phyloP scores from a whole-genome alignment of 495 filamentous ascomycete species.

The Penicillium roqueforti region DNA sequence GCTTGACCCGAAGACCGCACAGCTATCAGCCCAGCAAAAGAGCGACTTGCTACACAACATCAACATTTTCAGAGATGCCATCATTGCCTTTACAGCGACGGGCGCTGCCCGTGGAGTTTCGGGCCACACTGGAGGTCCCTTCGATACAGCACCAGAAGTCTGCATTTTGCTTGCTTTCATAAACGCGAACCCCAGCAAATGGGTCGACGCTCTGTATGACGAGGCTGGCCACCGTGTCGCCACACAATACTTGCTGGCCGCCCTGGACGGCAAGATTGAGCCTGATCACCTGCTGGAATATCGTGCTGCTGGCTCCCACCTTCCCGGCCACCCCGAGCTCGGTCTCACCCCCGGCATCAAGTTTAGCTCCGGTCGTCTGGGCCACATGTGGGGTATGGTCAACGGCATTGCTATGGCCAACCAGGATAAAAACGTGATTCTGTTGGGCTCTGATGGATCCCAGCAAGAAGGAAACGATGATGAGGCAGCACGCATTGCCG shows the following conservation, averaged over 20 bases:
- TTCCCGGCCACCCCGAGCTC: slow-evolving; percentile 40
- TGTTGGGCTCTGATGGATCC: slow-evolving; percentile 39
- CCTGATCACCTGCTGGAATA: slow-evolving; percentile 40
- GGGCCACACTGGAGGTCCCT: slow-evolving; percentile 41
- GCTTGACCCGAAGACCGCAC: slow-evolving; percentile 31
- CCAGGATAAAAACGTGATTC: slow-evolving; percentile 30
- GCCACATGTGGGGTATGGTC: slow-evolving; percentile 42
- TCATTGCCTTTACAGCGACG: slow-evolving; percentile 38
- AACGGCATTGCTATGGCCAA: slow-evolving; percentile 40
- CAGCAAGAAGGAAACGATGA: slow-evolving; percentile 44
- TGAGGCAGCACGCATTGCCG: slow-evolving; percentile 37
- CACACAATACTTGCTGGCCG: slow-evolving; percentile 36
- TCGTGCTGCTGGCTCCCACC: slow-evolving; percentile 38
- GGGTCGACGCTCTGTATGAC: slow-evolving; percentile 35
- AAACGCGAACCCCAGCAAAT: slow-evolving; percentile 29
- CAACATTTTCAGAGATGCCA: slow-evolving; percentile 38
- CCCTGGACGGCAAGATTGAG: slow-evolving; percentile 34
- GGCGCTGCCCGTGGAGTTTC: slow-evolving; percentile 36
- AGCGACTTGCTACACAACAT: slow-evolving; percentile 36
- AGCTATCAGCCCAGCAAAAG: slow-evolving; percentile 32
- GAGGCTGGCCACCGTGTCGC: slow-evolving; percentile 41
- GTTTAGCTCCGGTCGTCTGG: slow-evolving; percentile 39
- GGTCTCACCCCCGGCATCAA: slow-evolving; percentile 38
- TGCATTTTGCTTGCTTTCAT: slow-evolving; percentile 38
- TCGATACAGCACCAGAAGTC: slow-evolving; percentile 41